Base-by-base conservation (phyloP, 768 basidiomycete genomes). In the Cytidiella melzeri region DNA sequence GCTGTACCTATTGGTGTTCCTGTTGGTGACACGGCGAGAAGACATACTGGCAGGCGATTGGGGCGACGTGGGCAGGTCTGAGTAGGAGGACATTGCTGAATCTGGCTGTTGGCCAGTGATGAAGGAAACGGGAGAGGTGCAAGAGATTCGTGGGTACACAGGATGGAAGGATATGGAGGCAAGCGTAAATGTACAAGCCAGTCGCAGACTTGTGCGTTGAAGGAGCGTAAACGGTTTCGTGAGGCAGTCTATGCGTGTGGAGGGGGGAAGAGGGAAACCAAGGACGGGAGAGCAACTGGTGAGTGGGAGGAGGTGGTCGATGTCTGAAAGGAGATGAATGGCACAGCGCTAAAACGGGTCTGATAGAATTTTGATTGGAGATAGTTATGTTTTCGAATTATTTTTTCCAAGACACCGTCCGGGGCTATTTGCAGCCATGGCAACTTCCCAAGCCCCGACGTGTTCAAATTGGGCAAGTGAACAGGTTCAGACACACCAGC, bases 1-100 rank as follows among this genome's bases (percentile, higher is more conserved):
- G 66, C 87, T 90, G 71, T 96, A 95, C 51, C 94, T 85, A 71
- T 96, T 95, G 57, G 91, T 94, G 66, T 92, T 96, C 66, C 94
- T 74, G 74, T 92, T 92, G 28, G 89, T 90, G 63, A 89, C 76
- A 25, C 90, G 78, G 58, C 87, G 81, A 55, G 79, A 70, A 54
- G 83, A 84, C 62, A 83, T 75, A 59, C 79, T 73, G 54, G 74
- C 76, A 45, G 87, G 80, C 23, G 86, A 84, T 44, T 56, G 52
- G 27, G 63, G 61, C n/a, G 62, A 57, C 45, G 50, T 41, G 39
- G 60, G 57, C 45, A 55, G 59, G 47, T 64, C 62, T 30, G 51
- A 44, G 56, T 61, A 64, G 50, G 62, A 34, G 7, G 30, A 60
- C 62, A 64, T 64, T 34, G 40, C 50, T 51, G 55, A 26, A 41